Base-by-base conservation (phyloP, 345 rosid genomes). In the Mallotus nudiflorus region DNA sequence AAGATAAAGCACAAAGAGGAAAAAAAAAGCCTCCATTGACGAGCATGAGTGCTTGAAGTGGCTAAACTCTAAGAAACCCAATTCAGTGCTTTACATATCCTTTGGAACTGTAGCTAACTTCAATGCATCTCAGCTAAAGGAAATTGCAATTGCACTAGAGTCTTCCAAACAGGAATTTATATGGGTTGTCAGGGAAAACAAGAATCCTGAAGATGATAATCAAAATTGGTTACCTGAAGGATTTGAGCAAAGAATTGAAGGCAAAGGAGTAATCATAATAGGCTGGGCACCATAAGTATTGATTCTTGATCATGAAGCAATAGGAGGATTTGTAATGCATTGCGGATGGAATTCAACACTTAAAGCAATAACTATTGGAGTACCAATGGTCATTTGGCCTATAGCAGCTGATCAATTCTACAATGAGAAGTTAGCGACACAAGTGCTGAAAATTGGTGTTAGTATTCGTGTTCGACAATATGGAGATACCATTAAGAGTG, bases 231-330 rank as follows among this genome's bases (percentile, higher is more conserved):
- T 83, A 27, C 84, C 86, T 28, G 67, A 75, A 44, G 79, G 79
- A 25, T 81, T 62, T 33, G 81, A 83, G 58, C 16, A 69, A 16
- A 68, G 77, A 42, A 61, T 76, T 65, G 66, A 37, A 51, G 83
- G 63, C 0, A 78, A 61, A 15, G 87, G 87, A 12, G 65, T 83
- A 9, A 58, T 83, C 5, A 54, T 81, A 28, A 66, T 62, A 56
- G 87, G 87, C 2, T 84, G 92, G 89, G 91, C 90, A 0, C 97
- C 88, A 0, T 88, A 89, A 46, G 77, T 84, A n/a, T 45, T 79
- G 45, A 87, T 91, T 72, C 91, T 89, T 3, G 91, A 86, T 1
- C 89, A 91, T 46, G 37, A 79, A 75, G 85, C 94, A 1, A 46
- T 79, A 0, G 92, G 91, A 0, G 92, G 85, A 11, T 91, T 89